A percentile compares a stretch with the other conserved stretches of the same genome.
Conservation (phyloP, 768 basidiomycete genomes). For the Daedaleopsis sinensis region DNA sequence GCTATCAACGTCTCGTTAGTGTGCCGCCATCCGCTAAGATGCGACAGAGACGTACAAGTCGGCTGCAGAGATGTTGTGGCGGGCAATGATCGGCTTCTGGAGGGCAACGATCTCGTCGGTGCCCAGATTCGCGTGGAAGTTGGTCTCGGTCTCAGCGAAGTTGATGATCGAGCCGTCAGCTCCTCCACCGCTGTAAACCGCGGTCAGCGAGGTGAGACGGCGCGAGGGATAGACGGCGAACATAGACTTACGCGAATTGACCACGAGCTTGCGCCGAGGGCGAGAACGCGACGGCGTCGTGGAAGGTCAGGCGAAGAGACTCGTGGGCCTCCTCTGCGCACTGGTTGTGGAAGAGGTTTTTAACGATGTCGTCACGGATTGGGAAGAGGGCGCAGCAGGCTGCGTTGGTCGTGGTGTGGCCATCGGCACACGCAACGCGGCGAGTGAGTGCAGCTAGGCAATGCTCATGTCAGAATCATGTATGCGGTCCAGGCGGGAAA, state of each 20-base stretch:
- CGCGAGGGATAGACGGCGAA: too few relatives aligned
- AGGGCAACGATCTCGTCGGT: constrained; percentile 43
- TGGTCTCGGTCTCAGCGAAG: constrained; percentile 45
- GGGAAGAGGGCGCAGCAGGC: constrained; percentile 36
- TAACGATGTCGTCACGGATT: constrained; percentile 34
- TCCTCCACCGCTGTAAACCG: constrained; percentile 28
- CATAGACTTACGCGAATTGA: constrained; percentile 14
- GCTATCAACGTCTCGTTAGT: constrained; percentile 21
- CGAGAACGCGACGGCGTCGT: constrained; percentile 27
- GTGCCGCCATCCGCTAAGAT: too few relatives aligned
- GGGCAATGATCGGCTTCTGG: constrained; percentile 37
- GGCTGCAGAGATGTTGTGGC: constrained; percentile 42
- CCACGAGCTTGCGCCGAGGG: constrained; percentile 25
- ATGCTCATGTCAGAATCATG: neutral
- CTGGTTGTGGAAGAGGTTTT: constrained; percentile 31
- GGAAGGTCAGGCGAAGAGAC: constrained; percentile 30
- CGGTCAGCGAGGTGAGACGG: too few relatives aligned
- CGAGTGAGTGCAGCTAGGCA: constrained; percentile 18
- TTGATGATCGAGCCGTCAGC: constrained; percentile 52
- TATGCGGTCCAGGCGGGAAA: neutral
- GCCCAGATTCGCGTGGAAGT: constrained; percentile 47
- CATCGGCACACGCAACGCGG: constrained; percentile 32
- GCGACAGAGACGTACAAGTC: constrained; percentile 45
- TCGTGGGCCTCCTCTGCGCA: constrained; percentile 34
- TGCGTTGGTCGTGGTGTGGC: constrained; percentile 30